Evolutionary conservation across 2,329 filamentous ascomycete genomes (phyloP).

Genomic region (Aciculosporium take): DNA sequence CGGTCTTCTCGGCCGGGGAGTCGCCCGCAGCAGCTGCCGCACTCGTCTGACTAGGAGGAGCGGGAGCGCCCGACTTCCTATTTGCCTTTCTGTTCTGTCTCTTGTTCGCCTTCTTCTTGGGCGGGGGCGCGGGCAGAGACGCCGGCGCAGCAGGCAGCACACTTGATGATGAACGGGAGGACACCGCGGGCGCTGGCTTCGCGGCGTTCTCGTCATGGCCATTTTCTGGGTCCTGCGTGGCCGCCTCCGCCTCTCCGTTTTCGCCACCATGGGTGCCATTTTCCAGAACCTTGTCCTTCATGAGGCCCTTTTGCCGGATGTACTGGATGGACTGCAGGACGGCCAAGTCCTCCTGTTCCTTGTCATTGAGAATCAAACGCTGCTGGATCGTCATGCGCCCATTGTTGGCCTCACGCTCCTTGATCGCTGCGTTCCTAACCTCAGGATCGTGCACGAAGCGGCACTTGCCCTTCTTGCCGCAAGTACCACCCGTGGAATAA

Average conservation of each 20-base stretch:
- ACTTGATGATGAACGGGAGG: slow-evolving; percentile 13
- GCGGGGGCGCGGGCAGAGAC: slow-evolving; percentile 22
- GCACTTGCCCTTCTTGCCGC: slow-evolving; percentile 62
- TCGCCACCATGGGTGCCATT: slow-evolving; percentile 5
- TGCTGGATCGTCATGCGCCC: slow-evolving; percentile 53
- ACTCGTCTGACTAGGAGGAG: slow-evolving; percentile 18
- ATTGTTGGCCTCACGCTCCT: slow-evolving; percentile 49
- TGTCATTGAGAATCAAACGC: slow-evolving; percentile 51
- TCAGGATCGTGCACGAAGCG: slow-evolving; percentile 55
- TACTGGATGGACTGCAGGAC: slow-evolving; percentile 53
- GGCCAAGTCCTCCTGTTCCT: slow-evolving; percentile 52
- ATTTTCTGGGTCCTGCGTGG: slow-evolving; percentile 10
- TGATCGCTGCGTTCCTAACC: slow-evolving; percentile 47
- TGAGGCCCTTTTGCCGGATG: slow-evolving; percentile 44
- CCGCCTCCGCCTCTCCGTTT: slow-evolving; percentile 6
- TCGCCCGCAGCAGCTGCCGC: slow-evolving; percentile 16
- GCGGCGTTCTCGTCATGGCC: background rate
- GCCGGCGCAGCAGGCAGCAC: slow-evolving; percentile 24
- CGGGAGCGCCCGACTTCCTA: background rate
- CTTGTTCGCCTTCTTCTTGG: slow-evolving; percentile 18
- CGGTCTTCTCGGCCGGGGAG: slow-evolving; percentile 18
- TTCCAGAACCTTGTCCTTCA: slow-evolving; percentile 20
- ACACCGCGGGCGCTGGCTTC: slow-evolving; percentile 7
- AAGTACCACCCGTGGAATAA: slow-evolving; percentile 52
- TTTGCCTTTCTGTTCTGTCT: background rate